Conservation (phyloP, 192 early-diverging fungal genomes). For the Pilobolus umbonatus region DNA sequence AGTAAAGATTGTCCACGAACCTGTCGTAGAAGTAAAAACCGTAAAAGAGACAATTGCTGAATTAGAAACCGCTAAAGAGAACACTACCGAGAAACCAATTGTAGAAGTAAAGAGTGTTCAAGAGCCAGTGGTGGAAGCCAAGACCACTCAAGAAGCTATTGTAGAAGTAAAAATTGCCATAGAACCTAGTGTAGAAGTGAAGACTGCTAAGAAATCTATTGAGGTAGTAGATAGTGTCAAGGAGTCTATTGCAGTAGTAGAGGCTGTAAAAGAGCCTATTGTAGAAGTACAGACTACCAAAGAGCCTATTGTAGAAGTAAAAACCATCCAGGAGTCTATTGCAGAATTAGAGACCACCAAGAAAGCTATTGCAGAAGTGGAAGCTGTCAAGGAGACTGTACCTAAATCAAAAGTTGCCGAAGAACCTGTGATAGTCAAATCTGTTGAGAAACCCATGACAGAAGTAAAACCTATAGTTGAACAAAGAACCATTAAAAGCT, state of each 20-base stretch:
- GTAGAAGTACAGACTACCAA: neutral
- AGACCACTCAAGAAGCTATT: neutral
- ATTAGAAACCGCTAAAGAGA: too few species aligned
- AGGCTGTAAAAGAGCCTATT: slow-evolving; percentile 4
- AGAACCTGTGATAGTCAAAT: too few species aligned
- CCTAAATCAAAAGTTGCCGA: too few species aligned
- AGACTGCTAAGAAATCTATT: neutral
- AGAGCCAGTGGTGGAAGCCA: neutral
- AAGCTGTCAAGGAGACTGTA: neutral
- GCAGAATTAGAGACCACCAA: neutral
- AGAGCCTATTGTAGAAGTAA: neutral
- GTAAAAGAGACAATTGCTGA: neutral
- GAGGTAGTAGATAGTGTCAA: neutral
- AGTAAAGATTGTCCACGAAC: neutral
- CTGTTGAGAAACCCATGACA: too few species aligned
- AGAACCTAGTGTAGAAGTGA: neutral
- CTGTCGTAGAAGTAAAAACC: neutral
- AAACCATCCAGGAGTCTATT: neutral
- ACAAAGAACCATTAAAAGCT: neutral
- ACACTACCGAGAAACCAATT: neutral
- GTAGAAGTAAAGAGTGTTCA: neutral
- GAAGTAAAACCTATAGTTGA: neutral
- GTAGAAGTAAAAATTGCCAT: neutral
- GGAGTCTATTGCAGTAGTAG: neutral
- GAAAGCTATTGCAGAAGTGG: neutral